Evolutionary conservation across 352 stramenopile genomes (phyloP).

Genomic region (Blastocystis hominis): DNA sequence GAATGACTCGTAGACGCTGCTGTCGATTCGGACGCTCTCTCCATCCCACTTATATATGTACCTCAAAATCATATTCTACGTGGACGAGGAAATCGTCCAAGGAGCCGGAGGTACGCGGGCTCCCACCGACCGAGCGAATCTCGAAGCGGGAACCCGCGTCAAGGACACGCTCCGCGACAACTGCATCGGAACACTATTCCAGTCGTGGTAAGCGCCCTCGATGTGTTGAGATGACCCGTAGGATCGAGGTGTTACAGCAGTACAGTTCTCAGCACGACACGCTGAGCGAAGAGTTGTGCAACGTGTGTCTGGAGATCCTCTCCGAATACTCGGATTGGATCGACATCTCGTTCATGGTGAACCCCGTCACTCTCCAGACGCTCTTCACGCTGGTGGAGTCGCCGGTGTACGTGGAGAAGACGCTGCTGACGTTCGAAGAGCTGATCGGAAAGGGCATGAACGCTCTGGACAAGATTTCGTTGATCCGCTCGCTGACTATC

Average conservation of each 20-base stretch:
- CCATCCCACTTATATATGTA: conserved; percentile 34
- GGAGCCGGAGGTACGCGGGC: conserved; percentile 11
- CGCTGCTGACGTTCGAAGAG: conserved; percentile 37
- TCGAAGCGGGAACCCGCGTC: conserved; percentile 13
- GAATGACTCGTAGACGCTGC: neutral
- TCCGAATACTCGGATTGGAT: conserved; percentile 53
- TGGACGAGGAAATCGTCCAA: conserved; percentile 48
- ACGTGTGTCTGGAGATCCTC: conserved; percentile 5
- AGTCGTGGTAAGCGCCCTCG: neutral
- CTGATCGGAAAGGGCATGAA: conserved; percentile 40
- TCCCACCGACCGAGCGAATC: neutral
- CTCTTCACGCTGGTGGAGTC: neutral
- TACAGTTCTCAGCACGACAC: neutral
- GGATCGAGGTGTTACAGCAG: conserved; percentile 54
- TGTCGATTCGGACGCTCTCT: conserved; percentile 4
- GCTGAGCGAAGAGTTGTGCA: conserved; percentile 34
- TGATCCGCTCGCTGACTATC: conserved; percentile 5
- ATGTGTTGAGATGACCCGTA: neutral
- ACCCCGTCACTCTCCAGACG: neutral
- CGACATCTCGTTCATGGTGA: conserved; percentile 46
- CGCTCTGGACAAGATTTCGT: neutral
- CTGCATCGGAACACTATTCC: conserved; percentile 23
- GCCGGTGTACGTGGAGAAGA: conserved; percentile 16
- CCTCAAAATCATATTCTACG: conserved; percentile 27
- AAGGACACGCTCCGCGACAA: conserved; percentile 46